Evolutionary conservation across 2,329 filamentous ascomycete species (phyloP).

Genomic region (Cryphonectria nitschkei): DNA sequence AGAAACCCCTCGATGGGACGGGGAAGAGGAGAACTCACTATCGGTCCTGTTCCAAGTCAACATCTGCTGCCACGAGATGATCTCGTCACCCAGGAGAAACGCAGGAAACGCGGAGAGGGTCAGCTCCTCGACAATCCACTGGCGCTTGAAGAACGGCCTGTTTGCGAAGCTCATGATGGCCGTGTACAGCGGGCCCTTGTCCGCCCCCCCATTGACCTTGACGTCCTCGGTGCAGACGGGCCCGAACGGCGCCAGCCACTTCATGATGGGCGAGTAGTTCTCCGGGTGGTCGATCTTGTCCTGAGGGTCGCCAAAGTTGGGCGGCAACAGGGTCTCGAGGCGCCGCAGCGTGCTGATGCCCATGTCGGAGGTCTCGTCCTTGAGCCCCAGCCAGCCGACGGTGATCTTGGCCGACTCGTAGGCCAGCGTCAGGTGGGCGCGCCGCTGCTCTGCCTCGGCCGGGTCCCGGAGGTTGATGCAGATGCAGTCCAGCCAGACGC

Average conservation of each 20-base stretch:
- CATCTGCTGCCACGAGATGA: slow-evolving; percentile 43
- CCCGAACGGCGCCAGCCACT: slow-evolving; percentile 37
- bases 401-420: slow-evolving; percentile 33
- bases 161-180: slow-evolving; percentile 37
- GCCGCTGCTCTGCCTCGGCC: slow-evolving; percentile 32
- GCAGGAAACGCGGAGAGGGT: slow-evolving; percentile 38
- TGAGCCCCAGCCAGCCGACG: slow-evolving; percentile 33
- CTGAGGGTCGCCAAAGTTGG: slow-evolving; percentile 39
- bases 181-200: slow-evolving; percentile 27
- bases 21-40: slow-evolving; percentile 34
- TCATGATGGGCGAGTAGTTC: slow-evolving; percentile 39
- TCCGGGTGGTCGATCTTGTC: slow-evolving; percentile 40
- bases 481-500: slow-evolving; percentile 35
- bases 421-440: slow-evolving; percentile 33
- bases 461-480: slow-evolving; percentile 34
- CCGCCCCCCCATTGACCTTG: slow-evolving; percentile 19
- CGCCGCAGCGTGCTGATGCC: slow-evolving; percentile 16
- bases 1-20: too few relatives aligned
- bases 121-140: slow-evolving; percentile 44
- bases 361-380: slow-evolving; percentile 24
- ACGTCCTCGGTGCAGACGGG: slow-evolving; percentile 35
- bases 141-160: slow-evolving; percentile 41
- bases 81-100: slow-evolving; percentile 40
- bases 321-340: slow-evolving; percentile 38
- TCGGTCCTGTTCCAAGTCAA: slow-evolving; percentile 40